Evolutionary conservation across 768 basidiomycete genomes (phyloP).

Genomic region (Lactarius tabidus): DNA sequence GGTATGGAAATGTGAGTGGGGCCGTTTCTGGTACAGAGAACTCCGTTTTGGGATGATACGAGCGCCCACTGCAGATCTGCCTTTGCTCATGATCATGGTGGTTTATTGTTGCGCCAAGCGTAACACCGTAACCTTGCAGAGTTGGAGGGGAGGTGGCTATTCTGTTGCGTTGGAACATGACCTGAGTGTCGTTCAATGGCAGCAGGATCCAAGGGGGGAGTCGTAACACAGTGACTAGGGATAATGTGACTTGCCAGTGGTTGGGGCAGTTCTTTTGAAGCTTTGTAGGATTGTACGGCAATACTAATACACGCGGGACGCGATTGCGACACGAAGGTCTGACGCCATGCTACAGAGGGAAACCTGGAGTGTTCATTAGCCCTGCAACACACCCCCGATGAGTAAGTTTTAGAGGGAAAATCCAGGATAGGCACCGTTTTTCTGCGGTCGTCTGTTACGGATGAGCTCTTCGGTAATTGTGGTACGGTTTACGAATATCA

Average conservation of each 20-base stretch:
- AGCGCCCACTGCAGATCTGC: neutral
- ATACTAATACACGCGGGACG: neutral
- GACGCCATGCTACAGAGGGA: neutral
- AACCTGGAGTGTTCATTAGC: neutral
- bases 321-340: neutral
- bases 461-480: no score
- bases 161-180: neutral
- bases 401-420: no score
- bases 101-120: neutral
- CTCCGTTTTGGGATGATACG: neutral
- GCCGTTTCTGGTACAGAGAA: neutral
- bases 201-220: neutral
- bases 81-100: neutral
- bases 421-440: no score
- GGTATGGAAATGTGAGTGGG: slow-evolving; percentile 6
- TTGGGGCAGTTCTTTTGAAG: neutral
- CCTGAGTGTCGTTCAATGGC: neutral
- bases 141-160: neutral
- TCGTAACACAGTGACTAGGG: neutral
- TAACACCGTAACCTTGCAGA: neutral
- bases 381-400: neutral
- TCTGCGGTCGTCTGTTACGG: no score
- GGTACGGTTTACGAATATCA: no score
- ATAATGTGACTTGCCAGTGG: neutral
- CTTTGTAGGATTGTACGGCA: neutral